Conservation (phyloP, 2,329 filamentous ascomycete genomes). For the Zasmidium cellare region DNA sequence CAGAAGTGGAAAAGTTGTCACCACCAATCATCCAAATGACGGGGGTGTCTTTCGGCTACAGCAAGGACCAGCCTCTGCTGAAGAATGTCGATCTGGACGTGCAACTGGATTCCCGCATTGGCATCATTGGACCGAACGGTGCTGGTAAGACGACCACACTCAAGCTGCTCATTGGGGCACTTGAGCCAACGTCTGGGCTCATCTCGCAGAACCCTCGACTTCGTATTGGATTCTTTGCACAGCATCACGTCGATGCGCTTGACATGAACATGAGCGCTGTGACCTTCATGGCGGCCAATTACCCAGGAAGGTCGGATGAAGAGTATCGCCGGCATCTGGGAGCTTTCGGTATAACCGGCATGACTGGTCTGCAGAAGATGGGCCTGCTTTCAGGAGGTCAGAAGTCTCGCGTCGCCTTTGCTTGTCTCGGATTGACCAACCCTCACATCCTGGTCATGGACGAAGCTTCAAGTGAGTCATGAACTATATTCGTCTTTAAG, state of each 20-base stretch:
- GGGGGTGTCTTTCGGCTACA: constrained; percentile 87
- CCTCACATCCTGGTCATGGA: constrained; percentile 97
- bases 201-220: constrained; percentile 88
- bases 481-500: neutral
- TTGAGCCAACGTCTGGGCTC: constrained; percentile 72
- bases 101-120: constrained; percentile 95
- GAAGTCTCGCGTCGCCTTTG: constrained; percentile 97
- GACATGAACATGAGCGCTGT: constrained; percentile 88
- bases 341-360: constrained; percentile 83
- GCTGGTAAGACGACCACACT: constrained; percentile 98
- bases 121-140: constrained; percentile 98
- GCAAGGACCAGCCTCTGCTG: constrained; percentile 73
- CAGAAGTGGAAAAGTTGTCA: constrained; percentile 94
- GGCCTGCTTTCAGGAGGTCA: constrained; percentile 91
- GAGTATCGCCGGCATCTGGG: constrained; percentile 95
- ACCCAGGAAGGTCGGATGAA: constrained; percentile 88
- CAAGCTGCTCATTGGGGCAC: constrained; percentile 89
- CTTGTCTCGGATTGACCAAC: constrained; percentile 89
- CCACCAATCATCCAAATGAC: constrained; percentile 98
- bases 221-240: constrained; percentile 93
- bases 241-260: constrained; percentile 95
- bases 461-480: constrained; percentile 72
- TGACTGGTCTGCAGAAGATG: constrained; percentile 96
- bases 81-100: constrained; percentile 91
- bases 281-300: constrained; percentile 91